Evolutionary conservation across 805 yeast genomes (phyloP).

Genomic region (Lipomyces spencermartinsiae): DNA sequence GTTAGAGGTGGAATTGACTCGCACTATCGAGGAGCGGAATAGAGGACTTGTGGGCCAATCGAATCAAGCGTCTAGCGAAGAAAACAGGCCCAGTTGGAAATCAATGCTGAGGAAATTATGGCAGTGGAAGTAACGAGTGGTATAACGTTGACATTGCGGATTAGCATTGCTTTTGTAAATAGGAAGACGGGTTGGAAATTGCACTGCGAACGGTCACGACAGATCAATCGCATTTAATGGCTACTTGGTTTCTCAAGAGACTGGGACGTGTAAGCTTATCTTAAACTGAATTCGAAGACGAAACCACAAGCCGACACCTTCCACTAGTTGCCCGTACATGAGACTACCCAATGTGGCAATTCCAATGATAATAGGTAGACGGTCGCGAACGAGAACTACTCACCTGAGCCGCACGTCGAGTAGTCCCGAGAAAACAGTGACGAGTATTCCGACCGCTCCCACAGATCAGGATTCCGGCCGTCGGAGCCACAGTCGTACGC

Average conservation of each 20-base stretch:
- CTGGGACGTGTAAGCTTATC: too few species aligned
- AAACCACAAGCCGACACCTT: too few species aligned
- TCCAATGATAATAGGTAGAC: too few species aligned
- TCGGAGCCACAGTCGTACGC: background rate
- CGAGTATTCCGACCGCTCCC: too few species aligned
- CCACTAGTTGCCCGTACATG: too few species aligned
- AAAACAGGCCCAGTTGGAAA: background rate
- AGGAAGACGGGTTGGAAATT: background rate
- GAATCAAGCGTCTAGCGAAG: background rate
- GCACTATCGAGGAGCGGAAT: constrained; percentile 18
- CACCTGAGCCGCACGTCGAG: background rate
- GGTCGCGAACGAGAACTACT: too few species aligned
- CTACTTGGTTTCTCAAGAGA: too few species aligned
- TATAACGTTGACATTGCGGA: background rate
- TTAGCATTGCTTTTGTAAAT: background rate
- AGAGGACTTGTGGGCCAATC: background rate
- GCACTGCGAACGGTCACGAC: background rate
- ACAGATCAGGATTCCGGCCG: background rate
- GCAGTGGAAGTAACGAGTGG: constrained; percentile 10
- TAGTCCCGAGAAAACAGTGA: too few species aligned
- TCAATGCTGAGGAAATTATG: constrained; percentile 13
- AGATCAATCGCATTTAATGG: too few species aligned
- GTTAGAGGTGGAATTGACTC: constrained; percentile 18
- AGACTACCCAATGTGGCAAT: too few species aligned
- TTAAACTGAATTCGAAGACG: too few species aligned